phyloP scores from a whole-genome alignment of 2,329 filamentous ascomycete genomes.

The Furcasterigmium sp. region DNA sequence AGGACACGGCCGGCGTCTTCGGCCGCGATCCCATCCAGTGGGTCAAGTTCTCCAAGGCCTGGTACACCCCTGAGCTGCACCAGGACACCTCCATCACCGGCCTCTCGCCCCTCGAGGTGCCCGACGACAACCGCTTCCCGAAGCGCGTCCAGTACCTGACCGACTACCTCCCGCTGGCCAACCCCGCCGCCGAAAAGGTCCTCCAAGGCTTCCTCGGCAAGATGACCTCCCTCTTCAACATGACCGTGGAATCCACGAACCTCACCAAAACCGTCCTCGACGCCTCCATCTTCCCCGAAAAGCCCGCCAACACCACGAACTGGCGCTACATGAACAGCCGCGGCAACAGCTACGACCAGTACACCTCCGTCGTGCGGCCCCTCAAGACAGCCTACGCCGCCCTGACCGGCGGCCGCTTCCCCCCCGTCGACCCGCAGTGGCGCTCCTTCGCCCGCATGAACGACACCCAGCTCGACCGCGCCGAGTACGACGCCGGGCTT shows the following conservation, averaged over 20 bases:
- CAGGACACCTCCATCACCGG: constrained; percentile 28
- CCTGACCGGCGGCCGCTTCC: constrained; percentile 29
- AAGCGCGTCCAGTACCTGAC: constrained; percentile 31
- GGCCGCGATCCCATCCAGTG: constrained; percentile 16
- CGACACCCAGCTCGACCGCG: constrained; percentile 17
- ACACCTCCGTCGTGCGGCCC: constrained; percentile 22
- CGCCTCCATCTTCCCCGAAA: too few relatives aligned
- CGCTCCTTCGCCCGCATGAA: constrained; percentile 17
- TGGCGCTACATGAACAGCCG: too few relatives aligned
- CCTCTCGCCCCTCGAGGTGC: constrained; percentile 25
- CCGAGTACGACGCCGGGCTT: constrained; percentile 17
- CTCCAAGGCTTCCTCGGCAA: constrained; percentile 29
- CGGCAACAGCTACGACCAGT: constrained; percentile 13
- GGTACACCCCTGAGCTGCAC: constrained; percentile 27
- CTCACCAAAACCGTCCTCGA: constrained; percentile 20
- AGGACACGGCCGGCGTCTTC: constrained; percentile 22
- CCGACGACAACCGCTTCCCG: constrained; percentile 26
- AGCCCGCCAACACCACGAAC: too few relatives aligned
- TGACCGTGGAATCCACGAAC: constrained; percentile 29
- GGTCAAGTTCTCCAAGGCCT: constrained; percentile 28
- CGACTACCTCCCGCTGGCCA: constrained; percentile 33
- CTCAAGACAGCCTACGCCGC: constrained; percentile 23
- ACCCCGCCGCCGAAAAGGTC: constrained; percentile 29
- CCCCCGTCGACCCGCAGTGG: constrained; percentile 29
- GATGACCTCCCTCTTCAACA: constrained; percentile 26